A percentile compares a stretch with the other conserved stretches of the same genome.
These are phyloP conservation scores for Hydnomerulius pinastri DNA, from an alignment of 768 basidiomycete species.

Conservation along the genomic window DNA sequence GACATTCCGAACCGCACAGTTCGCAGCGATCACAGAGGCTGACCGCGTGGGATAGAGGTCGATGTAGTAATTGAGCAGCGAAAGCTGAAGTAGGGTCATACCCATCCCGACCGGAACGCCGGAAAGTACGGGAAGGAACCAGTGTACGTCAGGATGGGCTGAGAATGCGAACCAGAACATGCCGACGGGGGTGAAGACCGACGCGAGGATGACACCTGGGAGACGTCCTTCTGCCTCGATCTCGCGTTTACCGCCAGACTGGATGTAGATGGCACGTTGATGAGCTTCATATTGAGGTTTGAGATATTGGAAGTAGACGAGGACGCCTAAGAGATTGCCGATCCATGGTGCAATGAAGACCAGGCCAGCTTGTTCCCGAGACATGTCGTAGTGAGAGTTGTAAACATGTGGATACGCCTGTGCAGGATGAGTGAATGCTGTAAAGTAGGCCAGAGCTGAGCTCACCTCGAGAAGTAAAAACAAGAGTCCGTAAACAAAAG, in stretches of 20 bases:
- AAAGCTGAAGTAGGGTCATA: conserved; percentile 29
- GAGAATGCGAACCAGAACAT: conserved; percentile 30
- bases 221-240: conserved; percentile 23
- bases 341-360: conserved; percentile 25
- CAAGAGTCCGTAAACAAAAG: conserved; percentile 29
- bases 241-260: conserved; percentile 17
- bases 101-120: conserved; percentile 28
- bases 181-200: conserved; percentile 21
- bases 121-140: conserved; percentile 22
- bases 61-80: conserved; percentile 26
- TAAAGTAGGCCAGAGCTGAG: too few relatives aligned
- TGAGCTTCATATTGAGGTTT: conserved; percentile 24
- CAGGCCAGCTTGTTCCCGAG: conserved; percentile 19
- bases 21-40: conserved; percentile 26
- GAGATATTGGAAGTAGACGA: conserved; percentile 21
- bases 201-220: conserved; percentile 21
- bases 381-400: conserved; percentile 21
- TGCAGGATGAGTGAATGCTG: neutral
- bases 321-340: conserved; percentile 25
- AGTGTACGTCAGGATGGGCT: conserved; percentile 21
- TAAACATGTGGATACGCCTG: conserved; percentile 23
- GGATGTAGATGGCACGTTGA: conserved; percentile 11
- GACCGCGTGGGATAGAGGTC: conserved; percentile 27
- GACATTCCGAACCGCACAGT: conserved; percentile 21
- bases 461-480: conserved; percentile 30